phyloP scores from a whole-genome alignment of 768 basidiomycete species.

The Agrocybe chaxingu region DNA sequence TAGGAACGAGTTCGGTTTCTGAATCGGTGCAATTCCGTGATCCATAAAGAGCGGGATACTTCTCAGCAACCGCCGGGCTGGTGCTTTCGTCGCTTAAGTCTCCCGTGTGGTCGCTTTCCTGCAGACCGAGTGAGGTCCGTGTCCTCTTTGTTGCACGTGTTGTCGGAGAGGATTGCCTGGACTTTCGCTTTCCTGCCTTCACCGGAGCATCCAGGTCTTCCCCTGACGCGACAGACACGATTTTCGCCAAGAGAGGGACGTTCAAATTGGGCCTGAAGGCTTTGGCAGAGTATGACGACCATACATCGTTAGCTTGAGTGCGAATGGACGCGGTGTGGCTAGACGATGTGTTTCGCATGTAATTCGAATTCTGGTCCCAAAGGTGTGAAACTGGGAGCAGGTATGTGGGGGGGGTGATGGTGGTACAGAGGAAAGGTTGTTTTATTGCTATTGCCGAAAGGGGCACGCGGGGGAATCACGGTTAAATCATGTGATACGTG shows the following conservation, averaged over 20 bases:
- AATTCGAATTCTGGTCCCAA: no score
- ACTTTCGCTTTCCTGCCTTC: constrained; percentile 13
- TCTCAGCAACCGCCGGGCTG: not conserved
- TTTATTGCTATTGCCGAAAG: no score
- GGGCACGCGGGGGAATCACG: no score
- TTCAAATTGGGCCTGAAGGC: constrained; percentile 12
- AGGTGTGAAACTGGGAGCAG: no score
- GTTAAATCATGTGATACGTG: no score
- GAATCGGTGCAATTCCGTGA: not conserved
- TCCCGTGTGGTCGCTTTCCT: constrained; percentile 2
- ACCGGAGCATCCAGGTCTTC: not conserved
- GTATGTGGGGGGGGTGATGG: not conserved
- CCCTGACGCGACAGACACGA: constrained; percentile 5
- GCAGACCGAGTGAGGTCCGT: constrained; percentile 7
- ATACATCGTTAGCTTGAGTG: constrained; percentile 4
- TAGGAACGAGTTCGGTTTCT: constrained; percentile 14
- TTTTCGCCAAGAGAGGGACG: constrained; percentile 9
- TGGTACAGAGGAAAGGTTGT: not conserved
- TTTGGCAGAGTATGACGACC: not conserved
- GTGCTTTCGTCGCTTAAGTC: not conserved
- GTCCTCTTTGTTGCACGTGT: constrained; percentile 12
- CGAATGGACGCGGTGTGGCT: constrained; percentile 9
- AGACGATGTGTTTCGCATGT: constrained; percentile 18
- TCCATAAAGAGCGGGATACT: constrained; percentile 4
- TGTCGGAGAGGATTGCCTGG: not conserved